Evolutionary conservation across 2,329 filamentous ascomycete species (phyloP), one percentile per base, ranked within the genome.

Genomic region (Penicillium rolfsii): DNA sequence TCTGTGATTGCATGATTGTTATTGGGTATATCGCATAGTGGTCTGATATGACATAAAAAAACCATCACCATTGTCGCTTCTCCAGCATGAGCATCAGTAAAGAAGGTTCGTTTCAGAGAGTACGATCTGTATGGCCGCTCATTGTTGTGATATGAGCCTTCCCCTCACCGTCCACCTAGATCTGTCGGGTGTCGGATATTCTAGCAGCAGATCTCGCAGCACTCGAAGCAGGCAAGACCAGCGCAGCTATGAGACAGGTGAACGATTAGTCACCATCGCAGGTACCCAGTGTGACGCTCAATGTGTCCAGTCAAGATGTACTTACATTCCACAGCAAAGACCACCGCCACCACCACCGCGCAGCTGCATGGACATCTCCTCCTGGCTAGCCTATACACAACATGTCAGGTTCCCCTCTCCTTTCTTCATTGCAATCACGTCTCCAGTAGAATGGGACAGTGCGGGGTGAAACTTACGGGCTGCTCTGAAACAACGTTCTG

Each of bases 251-350:
- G 38, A 3, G 11, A n/a, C 22, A 35, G 22, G 28, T 65, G 54
- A 62, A 55, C 60, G 52, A 19, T 36, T 53, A n/a, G 48, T 52
- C 24, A 7, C 12, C n/a, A 9, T 9, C 22, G 5, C 35, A 8
- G 2, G 33, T 9, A 22, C 19, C 19, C 19, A 22, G 9, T 14
- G 5, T n/a, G 19, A 8, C 12, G 6, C 16, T 45, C 33, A 16
- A 30, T 14, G 16, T 55, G 8, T 11, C 22, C 9, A 5, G 16
- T 5, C 3, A 11, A 19, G 30, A 14, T 19, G 12, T 5, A 70
- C 72, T 60, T 65, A 76, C 73, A 75, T 66, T 71, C 73, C 73
- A 38, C 73, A 76, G 68, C 73, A 76, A 33, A 75, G 28, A 50
- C 67, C 72, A 41, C 71, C 73, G 43, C 61, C 68, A 28, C 68